Evolutionary conservation across 139 green algal species (phyloP).

Genomic region (Micromonas pusilla): DNA sequence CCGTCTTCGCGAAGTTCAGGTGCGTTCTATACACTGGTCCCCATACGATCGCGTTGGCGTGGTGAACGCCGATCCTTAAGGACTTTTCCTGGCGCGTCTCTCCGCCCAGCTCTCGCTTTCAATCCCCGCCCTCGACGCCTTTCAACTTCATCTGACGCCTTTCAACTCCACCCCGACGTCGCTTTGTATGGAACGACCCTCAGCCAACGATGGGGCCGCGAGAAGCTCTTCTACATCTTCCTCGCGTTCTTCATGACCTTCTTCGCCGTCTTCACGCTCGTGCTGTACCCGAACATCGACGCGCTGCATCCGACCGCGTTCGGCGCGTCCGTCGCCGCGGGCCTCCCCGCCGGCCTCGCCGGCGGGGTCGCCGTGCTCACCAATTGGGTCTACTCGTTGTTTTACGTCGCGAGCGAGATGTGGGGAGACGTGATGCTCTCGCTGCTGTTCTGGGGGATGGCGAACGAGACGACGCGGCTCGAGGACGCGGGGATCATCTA

Average conservation of each 20-base stretch:
- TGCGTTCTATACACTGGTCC: too few relatives aligned
- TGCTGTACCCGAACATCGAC: conserved; percentile 74
- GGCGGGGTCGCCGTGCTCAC: conserved; percentile 65
- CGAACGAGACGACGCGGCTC: conserved; percentile 88
- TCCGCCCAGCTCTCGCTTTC: too few relatives aligned
- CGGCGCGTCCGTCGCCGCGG: conserved; percentile 20
- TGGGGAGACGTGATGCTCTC: conserved; percentile 85
- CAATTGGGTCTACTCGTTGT: conserved; percentile 86
- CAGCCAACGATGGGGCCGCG: conserved; percentile 50
- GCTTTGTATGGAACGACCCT: too few relatives aligned
- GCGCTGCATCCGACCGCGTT: conserved; percentile 57
- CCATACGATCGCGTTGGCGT: too few relatives aligned
- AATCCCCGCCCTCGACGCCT: too few relatives aligned
- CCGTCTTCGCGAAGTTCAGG: conserved; percentile 56
- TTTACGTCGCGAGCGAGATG: conserved; percentile 81
- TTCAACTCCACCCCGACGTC: too few relatives aligned
- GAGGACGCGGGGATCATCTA: conserved; percentile 83
- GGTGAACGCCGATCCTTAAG: too few relatives aligned
- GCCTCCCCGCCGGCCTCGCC: conserved; percentile 47
- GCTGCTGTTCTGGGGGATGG: conserved; percentile 87
- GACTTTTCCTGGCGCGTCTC: too few relatives aligned
- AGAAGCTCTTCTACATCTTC: conserved; percentile 80
- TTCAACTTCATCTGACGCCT: too few relatives aligned
- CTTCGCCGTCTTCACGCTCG: conserved; percentile 67
- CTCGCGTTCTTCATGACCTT: conserved; percentile 71